Percentiles rank a stretch among this genome's conserved stretches.
Conservation (phyloP, 202 grass and related monocot species). For the Brachypodium distachyon region DNA sequence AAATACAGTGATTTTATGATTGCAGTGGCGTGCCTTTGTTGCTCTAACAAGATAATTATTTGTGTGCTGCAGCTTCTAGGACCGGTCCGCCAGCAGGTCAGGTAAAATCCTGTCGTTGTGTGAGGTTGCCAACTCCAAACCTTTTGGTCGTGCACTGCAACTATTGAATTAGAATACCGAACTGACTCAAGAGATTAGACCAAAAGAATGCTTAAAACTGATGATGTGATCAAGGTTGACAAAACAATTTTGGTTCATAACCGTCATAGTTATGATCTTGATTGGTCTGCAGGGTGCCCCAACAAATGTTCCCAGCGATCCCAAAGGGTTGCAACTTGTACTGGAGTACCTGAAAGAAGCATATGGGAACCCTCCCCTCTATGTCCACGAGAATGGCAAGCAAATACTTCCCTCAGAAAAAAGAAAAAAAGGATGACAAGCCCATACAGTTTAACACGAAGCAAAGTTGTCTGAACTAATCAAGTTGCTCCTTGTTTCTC, state of each 20-base stretch:
- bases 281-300: background rate
- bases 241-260: background rate
- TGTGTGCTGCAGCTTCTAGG: conserved; percentile 6
- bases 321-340: conserved; percentile 22
- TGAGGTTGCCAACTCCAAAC: background rate
- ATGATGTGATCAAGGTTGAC: background rate
- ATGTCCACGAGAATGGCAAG: conserved; percentile 46
- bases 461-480: background rate
- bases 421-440: too few species aligned
- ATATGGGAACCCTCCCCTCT: conserved; percentile 36
- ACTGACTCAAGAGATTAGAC: background rate
- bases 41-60: background rate
- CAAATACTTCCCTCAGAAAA: background rate
- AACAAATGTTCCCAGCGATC: conserved; percentile 3
- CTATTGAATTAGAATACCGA: background rate
- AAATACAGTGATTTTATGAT: too few species aligned
- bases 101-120: background rate
- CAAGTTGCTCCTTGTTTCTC: background rate
- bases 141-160: background rate
- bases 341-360: conserved; percentile 34
- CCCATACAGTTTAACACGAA: background rate
- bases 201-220: background rate
- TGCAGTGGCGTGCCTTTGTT: background rate
- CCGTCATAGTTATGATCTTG: background rate
- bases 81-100: background rate